A percentile compares a stretch with the other conserved stretches of the same genome.
These are phyloP conservation scores for Neoboletus magnificus DNA, from an alignment of 768 basidiomycete genomes.

Conservation along the genomic window DNA sequence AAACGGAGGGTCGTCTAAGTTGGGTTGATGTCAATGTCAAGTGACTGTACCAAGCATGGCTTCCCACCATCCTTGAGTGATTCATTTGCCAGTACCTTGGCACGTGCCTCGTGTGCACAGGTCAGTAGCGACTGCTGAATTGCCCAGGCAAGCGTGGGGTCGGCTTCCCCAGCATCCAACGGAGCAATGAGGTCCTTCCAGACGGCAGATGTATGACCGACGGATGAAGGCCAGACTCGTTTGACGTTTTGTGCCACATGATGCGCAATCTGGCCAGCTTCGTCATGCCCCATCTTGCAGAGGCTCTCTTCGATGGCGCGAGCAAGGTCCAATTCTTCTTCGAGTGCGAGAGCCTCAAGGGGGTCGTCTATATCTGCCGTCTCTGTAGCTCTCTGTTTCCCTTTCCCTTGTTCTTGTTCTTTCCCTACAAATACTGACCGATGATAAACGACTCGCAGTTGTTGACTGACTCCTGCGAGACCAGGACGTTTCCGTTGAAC, in stretches of 20 bases:
- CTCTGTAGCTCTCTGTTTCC: conserved; percentile 1
- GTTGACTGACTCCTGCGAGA: conserved; percentile 32
- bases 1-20: conserved; percentile 1
- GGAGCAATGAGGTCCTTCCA: conserved; percentile 11
- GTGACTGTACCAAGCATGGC: background rate
- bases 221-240: conserved; percentile 3
- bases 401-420: background rate
- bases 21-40: conserved; percentile 1
- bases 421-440: conserved; percentile 8
- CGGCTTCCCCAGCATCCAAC: conserved; percentile 3
- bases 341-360: conserved; percentile 15
- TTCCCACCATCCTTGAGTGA: conserved; percentile 8
- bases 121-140: conserved; percentile 27
- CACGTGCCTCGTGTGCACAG: conserved; percentile 7
- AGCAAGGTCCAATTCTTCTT: conserved; percentile 44
- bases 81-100: background rate
- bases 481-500: conserved; percentile 20
- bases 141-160: conserved; percentile 29
- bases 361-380: conserved; percentile 6
- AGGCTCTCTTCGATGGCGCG: conserved; percentile 49
- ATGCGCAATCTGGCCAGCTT: conserved; percentile 4
- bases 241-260: conserved; percentile 4
- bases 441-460: conserved; percentile 43
- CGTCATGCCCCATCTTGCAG: conserved; percentile 16
- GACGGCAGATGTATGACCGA: background rate